Conservation (phyloP, 1,139 yeast species). For the Suhomyces yuchorum region DNA sequence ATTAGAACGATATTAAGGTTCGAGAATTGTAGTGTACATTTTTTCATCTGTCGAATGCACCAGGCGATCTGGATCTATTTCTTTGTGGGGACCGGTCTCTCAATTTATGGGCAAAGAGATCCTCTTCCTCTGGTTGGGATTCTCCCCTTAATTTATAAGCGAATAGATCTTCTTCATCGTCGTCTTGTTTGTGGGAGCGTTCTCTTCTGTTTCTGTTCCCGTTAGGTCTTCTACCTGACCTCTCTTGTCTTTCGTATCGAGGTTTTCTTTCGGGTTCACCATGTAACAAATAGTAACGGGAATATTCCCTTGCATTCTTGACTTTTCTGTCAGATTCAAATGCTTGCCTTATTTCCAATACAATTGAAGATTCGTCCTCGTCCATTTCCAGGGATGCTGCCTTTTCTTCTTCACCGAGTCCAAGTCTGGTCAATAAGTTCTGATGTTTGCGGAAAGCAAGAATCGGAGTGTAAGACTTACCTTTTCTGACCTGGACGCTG, state of each 20-base stretch:
- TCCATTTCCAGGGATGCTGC: constrained; percentile 34
- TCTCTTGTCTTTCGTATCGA: constrained; percentile 26
- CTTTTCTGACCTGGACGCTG: constrained; percentile 36
- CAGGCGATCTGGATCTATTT: constrained; percentile 12
- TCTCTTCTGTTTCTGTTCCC: constrained; percentile 11
- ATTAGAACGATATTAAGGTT: constrained; percentile 1
- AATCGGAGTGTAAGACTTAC: constrained; percentile 42
- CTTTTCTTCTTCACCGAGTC: constrained; percentile 19
- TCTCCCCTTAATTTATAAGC: constrained; percentile 20
- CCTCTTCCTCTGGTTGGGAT: constrained; percentile 27
- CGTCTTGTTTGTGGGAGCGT: constrained; percentile 1
- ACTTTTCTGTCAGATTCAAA: constrained; percentile 58
- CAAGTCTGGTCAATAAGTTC: constrained; percentile 35
- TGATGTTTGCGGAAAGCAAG: constrained; percentile 40
- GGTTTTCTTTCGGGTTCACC: constrained; percentile 66
- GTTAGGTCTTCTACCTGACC: constrained; percentile 10
- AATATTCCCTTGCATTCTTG: constrained; percentile 57
- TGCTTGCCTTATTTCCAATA: constrained; percentile 52
- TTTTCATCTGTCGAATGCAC: constrained; percentile 6
- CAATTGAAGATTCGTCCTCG: constrained; percentile 46
- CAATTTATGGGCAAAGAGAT: constrained; percentile 39
- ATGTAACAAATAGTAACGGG: constrained; percentile 68
- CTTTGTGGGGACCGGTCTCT: constrained; percentile 24
- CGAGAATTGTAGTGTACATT: not conserved
- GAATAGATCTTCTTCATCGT: constrained; percentile 17